Conservation (phyloP, 768 basidiomycete species). For the Grammothele lineata region DNA sequence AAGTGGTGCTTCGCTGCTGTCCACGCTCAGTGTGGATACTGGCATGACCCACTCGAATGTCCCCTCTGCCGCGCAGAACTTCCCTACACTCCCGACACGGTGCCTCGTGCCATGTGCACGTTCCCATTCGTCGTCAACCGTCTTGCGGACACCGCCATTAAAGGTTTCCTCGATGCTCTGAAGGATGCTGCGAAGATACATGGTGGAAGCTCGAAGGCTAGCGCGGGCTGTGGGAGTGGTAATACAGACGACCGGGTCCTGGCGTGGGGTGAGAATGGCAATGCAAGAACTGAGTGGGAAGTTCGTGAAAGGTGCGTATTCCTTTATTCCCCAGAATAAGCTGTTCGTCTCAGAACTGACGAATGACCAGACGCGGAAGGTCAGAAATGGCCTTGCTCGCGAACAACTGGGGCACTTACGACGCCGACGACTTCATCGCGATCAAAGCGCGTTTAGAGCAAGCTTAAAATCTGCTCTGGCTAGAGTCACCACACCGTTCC, state of each 20-base stretch:
- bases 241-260: slow-evolving; percentile 1
- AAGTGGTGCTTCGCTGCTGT: slow-evolving; percentile 68
- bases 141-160: slow-evolving; percentile 46
- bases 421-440: slow-evolving; percentile 16
- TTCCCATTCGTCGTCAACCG: slow-evolving; percentile 67
- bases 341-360: too few species aligned
- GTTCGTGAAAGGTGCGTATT: slow-evolving; percentile 46
- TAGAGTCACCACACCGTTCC: too few species aligned
- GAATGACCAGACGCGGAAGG: slow-evolving; percentile 56
- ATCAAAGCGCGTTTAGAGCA: slow-evolving; percentile 11
- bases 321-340: not conserved
- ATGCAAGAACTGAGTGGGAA: slow-evolving; percentile 50
- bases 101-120: slow-evolving; percentile 45
- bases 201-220: not conserved
- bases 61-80: slow-evolving; percentile 60
- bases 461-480: too few species aligned
- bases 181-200: not conserved
- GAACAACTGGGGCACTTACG: slow-evolving; percentile 45
- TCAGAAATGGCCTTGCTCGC: slow-evolving; percentile 49
- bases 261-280: slow-evolving; percentile 52
- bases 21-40: slow-evolving; percentile 57
- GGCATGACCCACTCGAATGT: slow-evolving; percentile 67
- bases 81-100: slow-evolving; percentile 44
- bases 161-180: slow-evolving; percentile 49
- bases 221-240: not conserved